Evolutionary conservation across 2,329 filamentous ascomycete genomes (phyloP), one percentile per base, ranked within the genome.

Genomic region (Aspergillus calidoustus): DNA sequence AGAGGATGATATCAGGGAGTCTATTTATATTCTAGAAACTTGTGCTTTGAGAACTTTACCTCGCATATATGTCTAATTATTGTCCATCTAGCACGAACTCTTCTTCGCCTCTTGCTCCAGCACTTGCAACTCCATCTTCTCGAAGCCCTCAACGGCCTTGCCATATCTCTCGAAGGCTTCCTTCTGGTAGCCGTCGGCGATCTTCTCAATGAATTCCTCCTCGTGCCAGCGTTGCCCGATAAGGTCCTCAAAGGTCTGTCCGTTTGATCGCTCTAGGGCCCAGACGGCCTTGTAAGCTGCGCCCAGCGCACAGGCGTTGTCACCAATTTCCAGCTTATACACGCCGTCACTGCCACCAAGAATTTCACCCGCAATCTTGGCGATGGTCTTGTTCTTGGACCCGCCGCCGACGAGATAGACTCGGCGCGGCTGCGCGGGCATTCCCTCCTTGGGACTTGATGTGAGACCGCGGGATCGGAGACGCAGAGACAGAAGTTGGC

Each of bases 211-310:
- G 66, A 93, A 92, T 0, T 88, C 89, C 67, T 90, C 89, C 78
- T 97, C 94, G 64, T 86, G 87, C 95, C 95, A 99, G 65, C 95
- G 83, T 72, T 82, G 82, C 7, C 90, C 92, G 64, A 99, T 89
- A 66, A 97, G 82, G 64, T 94, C 89, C 74, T 98, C 95, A 79
- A 98, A 98, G 4, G 85, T 91, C 84, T 96, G 89, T 19, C 82
- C 83, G 0, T 69, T 75, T 25, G 77, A 76, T 52, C 91, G 82
- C 81, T 95, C 92, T 59, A 92, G 82, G 1, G 91, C 93, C 95
- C 95, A 99, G 0, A 96, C 89, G 15, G 95, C 94, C 80, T 98
- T 98, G 80, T 98, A 97, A 28, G 94, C 94, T 7, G 92, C 92
- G 15, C 95, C 95, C 15, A 98, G 80, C 11, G 94, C 95, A 79